Percentiles rank a stretch among this genome's conserved stretches.
Conservation (phyloP, 1,139 yeast species). For the Scheffersomyces cryptocercus region DNA sequence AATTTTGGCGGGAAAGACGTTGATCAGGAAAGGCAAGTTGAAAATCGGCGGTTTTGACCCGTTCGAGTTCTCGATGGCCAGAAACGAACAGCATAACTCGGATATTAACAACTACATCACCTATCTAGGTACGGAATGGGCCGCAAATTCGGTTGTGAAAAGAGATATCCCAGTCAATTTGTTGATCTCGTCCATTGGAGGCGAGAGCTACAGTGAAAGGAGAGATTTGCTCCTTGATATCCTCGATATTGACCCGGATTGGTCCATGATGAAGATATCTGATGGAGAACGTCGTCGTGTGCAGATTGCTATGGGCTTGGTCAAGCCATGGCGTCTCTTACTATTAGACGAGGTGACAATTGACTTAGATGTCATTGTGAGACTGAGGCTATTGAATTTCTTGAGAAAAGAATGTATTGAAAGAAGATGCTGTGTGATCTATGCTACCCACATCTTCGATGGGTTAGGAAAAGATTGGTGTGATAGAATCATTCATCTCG, state of each 20-base stretch:
- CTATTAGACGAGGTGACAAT: constrained; percentile 94
- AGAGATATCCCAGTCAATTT: constrained; percentile 86
- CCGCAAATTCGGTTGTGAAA: constrained; percentile 83
- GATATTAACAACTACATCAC: constrained; percentile 55
- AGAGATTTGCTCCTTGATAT: constrained; percentile 73
- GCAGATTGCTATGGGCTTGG: constrained; percentile 88
- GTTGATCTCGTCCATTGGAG: constrained; percentile 81
- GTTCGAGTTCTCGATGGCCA: constrained; percentile 60
- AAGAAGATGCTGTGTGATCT: constrained; percentile 72
- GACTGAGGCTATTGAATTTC: constrained; percentile 71
- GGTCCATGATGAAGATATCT: constrained; percentile 91
- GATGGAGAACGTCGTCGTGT: constrained; percentile 96
- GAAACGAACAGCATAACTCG: constrained; percentile 40
- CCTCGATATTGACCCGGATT: constrained; percentile 78
- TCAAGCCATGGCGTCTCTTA: constrained; percentile 85
- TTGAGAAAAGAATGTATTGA: constrained; percentile 66
- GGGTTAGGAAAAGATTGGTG: constrained; percentile 87
- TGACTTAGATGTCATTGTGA: constrained; percentile 89
- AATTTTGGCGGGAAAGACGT: constrained; percentile 86
- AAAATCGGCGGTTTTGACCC: constrained; percentile 85
- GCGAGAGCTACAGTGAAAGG: constrained; percentile 69
- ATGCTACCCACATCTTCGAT: constrained; percentile 96
- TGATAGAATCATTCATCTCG: constrained; percentile 76
- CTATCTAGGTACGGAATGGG: constrained; percentile 97
- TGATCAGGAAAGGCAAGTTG: constrained; percentile 70